A percentile compares a stretch with the other conserved stretches of the same genome.
phyloP scores from a whole-genome alignment of 768 basidiomycete species.

The Tylopilus subfusipes region DNA sequence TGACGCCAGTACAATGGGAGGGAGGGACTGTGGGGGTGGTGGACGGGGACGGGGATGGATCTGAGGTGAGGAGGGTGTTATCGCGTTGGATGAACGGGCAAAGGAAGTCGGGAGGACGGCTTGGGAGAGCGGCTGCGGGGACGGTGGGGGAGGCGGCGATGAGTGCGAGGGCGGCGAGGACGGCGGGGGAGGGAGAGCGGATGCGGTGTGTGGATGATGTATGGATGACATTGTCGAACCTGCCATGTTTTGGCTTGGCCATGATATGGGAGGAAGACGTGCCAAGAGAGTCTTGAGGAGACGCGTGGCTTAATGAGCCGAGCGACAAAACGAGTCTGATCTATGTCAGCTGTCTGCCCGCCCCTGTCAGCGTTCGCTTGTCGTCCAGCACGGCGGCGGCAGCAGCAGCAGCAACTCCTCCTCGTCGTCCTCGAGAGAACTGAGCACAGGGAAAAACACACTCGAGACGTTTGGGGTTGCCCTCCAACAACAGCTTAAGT shows the following conservation, averaged over 20 bases:
- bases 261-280: constrained; percentile 40
- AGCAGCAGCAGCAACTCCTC: neutral
- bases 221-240: neutral
- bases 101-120: constrained; percentile 53
- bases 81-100: constrained; percentile 47
- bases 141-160: constrained; percentile 47
- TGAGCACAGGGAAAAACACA: neutral
- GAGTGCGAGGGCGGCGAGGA: constrained; percentile 56
- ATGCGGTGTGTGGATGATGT: neutral
- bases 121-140: constrained; percentile 42
- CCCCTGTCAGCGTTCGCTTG: neutral
- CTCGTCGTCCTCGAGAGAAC: neutral
- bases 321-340: neutral
- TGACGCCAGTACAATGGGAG: constrained; percentile 31
- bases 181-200: constrained; percentile 43
- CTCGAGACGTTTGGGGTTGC: neutral
- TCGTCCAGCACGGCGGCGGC: too few relatives aligned
- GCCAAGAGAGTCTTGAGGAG: constrained; percentile 35
- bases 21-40: neutral
- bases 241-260: constrained; percentile 52
- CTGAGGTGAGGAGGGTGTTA: neutral
- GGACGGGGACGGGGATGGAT: too few relatives aligned
- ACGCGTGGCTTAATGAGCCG: constrained; percentile 32
- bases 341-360: neutral
- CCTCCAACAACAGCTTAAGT: constrained; percentile 1